phyloP scores from a whole-genome alignment of 352 stramenopile genomes.

The Plasmopara muralis region DNA sequence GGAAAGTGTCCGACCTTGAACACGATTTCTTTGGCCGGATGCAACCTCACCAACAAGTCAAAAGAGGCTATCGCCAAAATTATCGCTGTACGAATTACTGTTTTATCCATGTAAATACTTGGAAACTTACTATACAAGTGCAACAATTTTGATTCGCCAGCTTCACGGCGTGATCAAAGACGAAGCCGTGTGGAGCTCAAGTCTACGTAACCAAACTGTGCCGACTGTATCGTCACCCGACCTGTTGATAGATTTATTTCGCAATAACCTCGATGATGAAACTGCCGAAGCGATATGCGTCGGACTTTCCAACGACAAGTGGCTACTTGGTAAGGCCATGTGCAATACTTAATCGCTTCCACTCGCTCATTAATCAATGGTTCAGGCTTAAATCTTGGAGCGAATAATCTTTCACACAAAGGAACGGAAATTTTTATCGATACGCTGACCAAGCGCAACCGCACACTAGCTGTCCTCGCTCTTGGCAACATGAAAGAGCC shows the following conservation, averaged over 20 bases:
- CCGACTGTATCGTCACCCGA: constrained; percentile 9
- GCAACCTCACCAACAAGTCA: constrained; percentile 43
- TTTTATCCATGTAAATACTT: neutral
- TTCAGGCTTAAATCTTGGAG: constrained; percentile 39
- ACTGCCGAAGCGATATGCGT: constrained; percentile 32
- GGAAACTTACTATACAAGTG: neutral
- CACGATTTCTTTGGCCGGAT: constrained; percentile 38
- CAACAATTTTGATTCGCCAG: constrained; percentile 12
- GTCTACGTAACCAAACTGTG: constrained; percentile 32
- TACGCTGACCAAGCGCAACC: constrained; percentile 38
- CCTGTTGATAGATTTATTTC: constrained; percentile 43
- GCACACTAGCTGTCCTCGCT: constrained; percentile 37
- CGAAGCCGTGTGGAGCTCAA: constrained; percentile 50
- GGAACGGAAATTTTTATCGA: constrained; percentile 26
- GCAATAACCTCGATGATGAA: constrained; percentile 40
- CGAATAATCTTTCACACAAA: constrained; percentile 31
- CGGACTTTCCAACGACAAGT: constrained; percentile 63
- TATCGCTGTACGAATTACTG: constrained; percentile 28
- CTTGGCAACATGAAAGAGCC: constrained; percentile 27
- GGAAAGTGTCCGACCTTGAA: constrained; percentile 34
- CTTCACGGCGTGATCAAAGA: constrained; percentile 48
- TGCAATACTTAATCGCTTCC: neutral
- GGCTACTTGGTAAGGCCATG: constrained; percentile 34
- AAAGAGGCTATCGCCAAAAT: constrained; percentile 52
- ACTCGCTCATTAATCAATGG: neutral